Base-by-base conservation (phyloP, 805 yeast species). In the Zygotorulaspora florentina region DNA sequence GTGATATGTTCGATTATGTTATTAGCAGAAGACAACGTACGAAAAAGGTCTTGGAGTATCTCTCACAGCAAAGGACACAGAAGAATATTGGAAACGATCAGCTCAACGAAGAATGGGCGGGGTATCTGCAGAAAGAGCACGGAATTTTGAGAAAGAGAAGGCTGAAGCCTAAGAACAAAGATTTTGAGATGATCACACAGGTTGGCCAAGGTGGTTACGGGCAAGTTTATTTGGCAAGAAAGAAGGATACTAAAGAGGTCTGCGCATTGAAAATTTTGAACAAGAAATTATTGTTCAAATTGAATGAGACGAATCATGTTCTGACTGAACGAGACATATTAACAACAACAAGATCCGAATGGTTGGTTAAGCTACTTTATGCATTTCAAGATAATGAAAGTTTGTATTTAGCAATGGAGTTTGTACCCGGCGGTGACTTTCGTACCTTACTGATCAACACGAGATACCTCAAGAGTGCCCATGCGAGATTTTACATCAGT, bases 191-290 rank as follows among this genome's bases (percentile, higher is more conserved):
- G 73, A 84, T 93, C 54, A 93, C 99, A 1, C 99, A 93, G 70
- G 97, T 93, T 27, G 99, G 99, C 11, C 99, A 93, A 71, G 99
- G 99, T 61, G 99, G 99, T 2, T 93, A 93, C 62, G 99, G 99
- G 18, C 97, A 93, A 68, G 99, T 93, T n/a, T 93, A 87, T 59
- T 71, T 93, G 51, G 97, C 99, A 1, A 79, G 90, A 55, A 93
- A 93, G 73, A 83, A 82, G 55, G 99, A 93, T 61, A 89, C 98
- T 1, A 80, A 83, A 52, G 99, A 93, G 67, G 85, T 93, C 39
- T 91, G 96, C 68, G 99, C 99, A 2, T 73, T 93, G 57, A 93
- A 93, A 65, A 87, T 93, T 11, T 75, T 93, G 61, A 90, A 88
- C 65, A 93, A 93, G 66, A 84, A 84, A 58, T 74, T 90, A 57